Evolutionary conservation across 257 asterid species (phyloP), one percentile per base, ranked within the genome.

Genomic region (Lycium ferocissimum): DNA sequence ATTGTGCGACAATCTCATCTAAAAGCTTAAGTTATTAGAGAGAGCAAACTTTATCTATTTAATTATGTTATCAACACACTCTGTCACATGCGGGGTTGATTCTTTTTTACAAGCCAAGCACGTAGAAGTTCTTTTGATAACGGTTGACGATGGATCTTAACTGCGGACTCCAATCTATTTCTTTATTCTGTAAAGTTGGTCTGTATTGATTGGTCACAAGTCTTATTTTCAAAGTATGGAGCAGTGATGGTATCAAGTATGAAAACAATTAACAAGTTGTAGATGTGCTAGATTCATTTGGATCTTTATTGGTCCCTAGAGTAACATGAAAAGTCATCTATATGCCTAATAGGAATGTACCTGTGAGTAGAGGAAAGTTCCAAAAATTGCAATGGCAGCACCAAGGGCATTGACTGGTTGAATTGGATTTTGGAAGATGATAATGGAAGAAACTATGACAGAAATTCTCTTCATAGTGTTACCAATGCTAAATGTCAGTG

Each of bases 391-490:
- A 85, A 94, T 94, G 86, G 97, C 97, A 84, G 98, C 98, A 54
- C 98, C 98, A 87, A 95, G 94, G 4, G 98, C 98, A 87, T 88
- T 95, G 86, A 89, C 84, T 5, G 98, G 98, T 83, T 94, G 95
- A 87, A 95, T 86, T n/a, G 97, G 97, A 15, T 95, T 95, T 58
- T 91, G 88, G 93, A 95, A 95, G 91, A 95, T 93, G 84, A 95
- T 90, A 33, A 95, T 95, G 49, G 98, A 94, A 2, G 97, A 95
- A n/a, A 95, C 95, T 26, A 95, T 95, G 7, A 95, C 98, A 6
- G 98, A 93, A 14, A 95, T 94, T 72, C 98, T 93, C 89, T 95
- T 94, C 98, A 95, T 93, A 45, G 96, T 95, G 79, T 94, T 95
- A 0, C 98, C 98, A 85, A 95, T 79, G 90, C 98, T 95, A 59